A percentile compares a stretch with the other conserved stretches of the same genome.
Evolutionary conservation across 345 rosid species (phyloP).

Genomic region (Brassica nigra): DNA sequence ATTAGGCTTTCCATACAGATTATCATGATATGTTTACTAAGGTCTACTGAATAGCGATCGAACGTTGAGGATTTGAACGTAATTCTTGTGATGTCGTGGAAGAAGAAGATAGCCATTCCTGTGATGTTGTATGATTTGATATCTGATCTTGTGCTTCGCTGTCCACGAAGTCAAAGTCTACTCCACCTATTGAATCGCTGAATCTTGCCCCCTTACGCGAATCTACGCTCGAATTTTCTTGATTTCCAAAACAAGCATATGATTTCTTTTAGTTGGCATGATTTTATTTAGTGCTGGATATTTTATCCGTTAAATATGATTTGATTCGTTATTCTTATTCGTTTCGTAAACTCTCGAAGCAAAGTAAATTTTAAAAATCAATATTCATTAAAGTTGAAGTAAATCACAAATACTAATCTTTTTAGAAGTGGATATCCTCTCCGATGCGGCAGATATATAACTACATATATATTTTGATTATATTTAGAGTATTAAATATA

Average conservation of each 20-base stretch:
- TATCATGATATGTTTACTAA: not conserved
- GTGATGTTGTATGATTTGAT: not conserved
- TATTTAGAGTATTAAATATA: too few relatives aligned
- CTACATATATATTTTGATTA: too few relatives aligned
- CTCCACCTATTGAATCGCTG: not conserved
- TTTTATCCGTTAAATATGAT: too few relatives aligned
- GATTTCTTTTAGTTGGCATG: too few relatives aligned
- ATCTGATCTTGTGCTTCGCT: not conserved
- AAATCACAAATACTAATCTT: too few relatives aligned
- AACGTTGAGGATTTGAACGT: not conserved
- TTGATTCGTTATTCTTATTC: too few relatives aligned
- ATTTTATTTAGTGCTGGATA: too few relatives aligned
- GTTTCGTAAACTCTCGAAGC: too few relatives aligned
- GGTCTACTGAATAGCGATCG: not conserved
- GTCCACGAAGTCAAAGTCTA: not conserved
- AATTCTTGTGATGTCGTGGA: not conserved
- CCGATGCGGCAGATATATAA: too few relatives aligned
- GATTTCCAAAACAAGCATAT: not conserved
- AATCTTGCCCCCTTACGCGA: not conserved
- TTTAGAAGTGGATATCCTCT: too few relatives aligned
- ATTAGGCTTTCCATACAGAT: not conserved
- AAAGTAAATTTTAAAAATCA: too few relatives aligned
- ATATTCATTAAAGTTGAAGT: too few relatives aligned
- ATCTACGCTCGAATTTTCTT: not conserved
- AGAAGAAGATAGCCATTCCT: not conserved